phyloP scores from a whole-genome alignment of 768 basidiomycete genomes.

The Clavulina sp. region DNA sequence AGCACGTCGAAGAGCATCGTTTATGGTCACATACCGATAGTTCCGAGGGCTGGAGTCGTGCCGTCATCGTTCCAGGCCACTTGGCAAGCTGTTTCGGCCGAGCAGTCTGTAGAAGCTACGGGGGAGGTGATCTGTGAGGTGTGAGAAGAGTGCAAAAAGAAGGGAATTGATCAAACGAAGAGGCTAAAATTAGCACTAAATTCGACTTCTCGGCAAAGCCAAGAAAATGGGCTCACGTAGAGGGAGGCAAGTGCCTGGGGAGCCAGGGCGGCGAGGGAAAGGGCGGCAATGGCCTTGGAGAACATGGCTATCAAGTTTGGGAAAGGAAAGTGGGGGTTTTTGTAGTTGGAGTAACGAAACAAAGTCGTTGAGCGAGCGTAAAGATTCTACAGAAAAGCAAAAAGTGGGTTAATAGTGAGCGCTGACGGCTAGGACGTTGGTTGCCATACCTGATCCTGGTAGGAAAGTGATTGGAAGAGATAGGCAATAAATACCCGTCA shows the following conservation, averaged over 20 bases:
- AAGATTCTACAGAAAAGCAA: no score
- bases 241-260: conserved; percentile 7
- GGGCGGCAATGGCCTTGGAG: neutral
- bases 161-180: neutral
- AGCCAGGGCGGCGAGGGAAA: conserved; percentile 4
- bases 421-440: no score
- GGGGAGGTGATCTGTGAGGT: conserved; percentile 6
- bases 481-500: no score
- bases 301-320: neutral
- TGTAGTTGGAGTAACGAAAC: neutral
- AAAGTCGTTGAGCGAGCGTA: no score
- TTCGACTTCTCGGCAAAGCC: no score
- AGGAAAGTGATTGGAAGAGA: no score
- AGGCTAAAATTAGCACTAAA: neutral
- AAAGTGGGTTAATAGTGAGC: no score
- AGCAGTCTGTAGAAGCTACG: conserved; percentile 6
- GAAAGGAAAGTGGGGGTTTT: neutral
- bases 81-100: conserved; percentile 4
- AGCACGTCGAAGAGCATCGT: neutral
- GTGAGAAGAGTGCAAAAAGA: neutral
- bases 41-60: conserved; percentile 3
- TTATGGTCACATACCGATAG: conserved; percentile 2
- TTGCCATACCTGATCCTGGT: no score
- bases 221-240: conserved; percentile 6
- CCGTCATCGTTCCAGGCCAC: conserved; percentile 10